phyloP scores from a whole-genome alignment of 305 asterid genomes.

The Caryopteris hybrid region DNA sequence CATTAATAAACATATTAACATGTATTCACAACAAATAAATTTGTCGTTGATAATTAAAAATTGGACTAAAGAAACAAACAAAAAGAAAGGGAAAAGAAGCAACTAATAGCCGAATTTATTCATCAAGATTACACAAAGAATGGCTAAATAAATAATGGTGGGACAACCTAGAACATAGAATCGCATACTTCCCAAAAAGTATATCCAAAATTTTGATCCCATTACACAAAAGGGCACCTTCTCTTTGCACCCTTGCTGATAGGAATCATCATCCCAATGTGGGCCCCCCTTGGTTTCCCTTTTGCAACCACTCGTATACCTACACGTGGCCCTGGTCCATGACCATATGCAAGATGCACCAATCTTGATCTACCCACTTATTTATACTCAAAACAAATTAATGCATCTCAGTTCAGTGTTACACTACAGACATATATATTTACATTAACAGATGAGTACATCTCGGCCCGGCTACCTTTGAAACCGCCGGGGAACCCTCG shows the following conservation, averaged over 20 bases:
- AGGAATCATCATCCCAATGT: constrained; percentile 21
- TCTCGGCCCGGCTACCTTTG: constrained; percentile 28
- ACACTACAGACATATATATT: neutral
- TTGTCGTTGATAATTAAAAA: no score
- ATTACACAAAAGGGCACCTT: constrained; percentile 11
- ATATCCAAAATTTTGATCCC: constrained; percentile 18
- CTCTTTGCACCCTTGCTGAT: constrained; percentile 20
- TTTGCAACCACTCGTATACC: neutral
- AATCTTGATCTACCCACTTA: neutral
- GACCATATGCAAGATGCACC: neutral
- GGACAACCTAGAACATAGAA: constrained; percentile 20
- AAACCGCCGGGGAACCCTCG: constrained; percentile 68
- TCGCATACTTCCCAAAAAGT: constrained; percentile 15
- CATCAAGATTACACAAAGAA: neutral
- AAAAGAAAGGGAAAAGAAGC: no score
- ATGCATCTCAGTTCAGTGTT: neutral
- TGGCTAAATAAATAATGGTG: constrained; percentile 7
- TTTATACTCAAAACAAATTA: neutral
- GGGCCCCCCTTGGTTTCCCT: neutral
- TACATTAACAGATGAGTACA: constrained; percentile 3
- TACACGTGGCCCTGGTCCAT: neutral
- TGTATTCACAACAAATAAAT: no score
- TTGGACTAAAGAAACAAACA: no score
- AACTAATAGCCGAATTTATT: no score
- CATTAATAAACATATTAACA: no score